phyloP scores from a whole-genome alignment of 2,329 filamentous ascomycete species.

The Aspergillus transmontanensis region DNA sequence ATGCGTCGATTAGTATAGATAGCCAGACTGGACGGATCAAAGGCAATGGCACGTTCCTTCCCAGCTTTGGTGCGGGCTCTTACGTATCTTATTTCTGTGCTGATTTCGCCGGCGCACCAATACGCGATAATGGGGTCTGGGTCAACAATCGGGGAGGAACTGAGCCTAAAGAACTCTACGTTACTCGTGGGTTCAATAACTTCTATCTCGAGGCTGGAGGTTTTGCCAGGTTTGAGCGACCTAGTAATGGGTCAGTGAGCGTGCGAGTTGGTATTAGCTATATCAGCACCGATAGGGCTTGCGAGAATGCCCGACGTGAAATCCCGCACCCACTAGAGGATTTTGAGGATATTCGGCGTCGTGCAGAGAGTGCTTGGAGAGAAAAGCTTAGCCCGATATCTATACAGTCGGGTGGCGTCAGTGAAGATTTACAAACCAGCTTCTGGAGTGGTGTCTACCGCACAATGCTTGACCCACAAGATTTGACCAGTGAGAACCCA shows the following conservation, averaged over 20 bases:
- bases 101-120: constrained; percentile 60
- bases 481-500: constrained; percentile 73
- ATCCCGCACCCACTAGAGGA: constrained; percentile 51
- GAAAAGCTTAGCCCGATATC: constrained; percentile 51
- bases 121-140: constrained; percentile 65
- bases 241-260: constrained; percentile 53
- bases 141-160: constrained; percentile 62
- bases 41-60: constrained; percentile 62
- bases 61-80: constrained; percentile 65
- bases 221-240: constrained; percentile 63
- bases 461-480: constrained; percentile 70
- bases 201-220: constrained; percentile 63
- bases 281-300: constrained; percentile 67
- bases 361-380: constrained; percentile 10
- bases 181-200: constrained; percentile 58
- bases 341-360: constrained; percentile 47
- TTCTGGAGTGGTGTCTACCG: constrained; percentile 72
- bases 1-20: constrained; percentile 61
- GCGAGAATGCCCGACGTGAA: constrained; percentile 66
- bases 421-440: constrained; percentile 49
- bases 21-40: constrained; percentile 60
- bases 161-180: constrained; percentile 56
- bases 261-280: constrained; percentile 70
- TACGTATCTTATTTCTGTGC: constrained; percentile 67
- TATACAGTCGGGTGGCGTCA: background rate